Evolutionary conservation across 1,284 basidiomycete species (phyloP).

Genomic region (Pseudozyma pruni): DNA sequence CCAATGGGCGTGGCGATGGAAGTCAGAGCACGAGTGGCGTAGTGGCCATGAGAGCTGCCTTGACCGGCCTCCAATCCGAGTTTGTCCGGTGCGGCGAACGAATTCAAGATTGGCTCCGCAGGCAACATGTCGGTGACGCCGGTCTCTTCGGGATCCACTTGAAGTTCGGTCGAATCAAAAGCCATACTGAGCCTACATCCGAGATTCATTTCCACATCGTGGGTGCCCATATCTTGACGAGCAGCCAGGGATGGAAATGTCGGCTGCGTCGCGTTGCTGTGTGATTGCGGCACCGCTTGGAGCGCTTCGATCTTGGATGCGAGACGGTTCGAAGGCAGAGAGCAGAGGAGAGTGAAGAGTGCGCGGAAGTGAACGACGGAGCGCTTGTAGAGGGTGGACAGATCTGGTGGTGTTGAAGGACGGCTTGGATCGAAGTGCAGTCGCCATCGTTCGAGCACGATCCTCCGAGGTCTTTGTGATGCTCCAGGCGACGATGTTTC

Average conservation of each 20-base stretch:
- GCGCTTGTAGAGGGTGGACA: conserved; percentile 67
- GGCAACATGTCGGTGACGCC: conserved; percentile 7
- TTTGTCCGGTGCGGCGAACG: not conserved
- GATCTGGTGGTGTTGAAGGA: conserved; percentile 43
- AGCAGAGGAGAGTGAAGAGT: conserved; percentile 58
- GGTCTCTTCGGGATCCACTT: conserved; percentile 7
- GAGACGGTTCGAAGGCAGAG: conserved; percentile 59
- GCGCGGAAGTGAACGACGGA: conserved; percentile 66
- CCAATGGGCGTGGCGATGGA: conserved; percentile 40
- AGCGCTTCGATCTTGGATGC: conserved; percentile 41
- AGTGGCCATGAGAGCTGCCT: conserved; percentile 9
- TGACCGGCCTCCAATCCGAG: not conserved
- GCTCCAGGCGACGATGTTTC: not conserved
- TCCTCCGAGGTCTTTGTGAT: conserved; percentile 5
- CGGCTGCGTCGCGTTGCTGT: not conserved
- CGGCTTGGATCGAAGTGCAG: conserved; percentile 26
- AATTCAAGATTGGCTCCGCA: not conserved
- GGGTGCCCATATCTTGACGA: conserved; percentile 18
- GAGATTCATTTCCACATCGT: conserved; percentile 48
- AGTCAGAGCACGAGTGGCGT: conserved; percentile 12
- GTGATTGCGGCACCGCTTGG: conserved; percentile 6
- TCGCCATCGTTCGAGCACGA: conserved; percentile 55
- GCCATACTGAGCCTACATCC: conserved; percentile 51
- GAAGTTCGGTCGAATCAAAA: not conserved
- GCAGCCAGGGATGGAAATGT: conserved; percentile 20